Percentiles rank a stretch among this genome's conserved stretches.
phyloP scores from a whole-genome alignment of 164 flowering plant genomes.

The Platanus orientalis region DNA sequence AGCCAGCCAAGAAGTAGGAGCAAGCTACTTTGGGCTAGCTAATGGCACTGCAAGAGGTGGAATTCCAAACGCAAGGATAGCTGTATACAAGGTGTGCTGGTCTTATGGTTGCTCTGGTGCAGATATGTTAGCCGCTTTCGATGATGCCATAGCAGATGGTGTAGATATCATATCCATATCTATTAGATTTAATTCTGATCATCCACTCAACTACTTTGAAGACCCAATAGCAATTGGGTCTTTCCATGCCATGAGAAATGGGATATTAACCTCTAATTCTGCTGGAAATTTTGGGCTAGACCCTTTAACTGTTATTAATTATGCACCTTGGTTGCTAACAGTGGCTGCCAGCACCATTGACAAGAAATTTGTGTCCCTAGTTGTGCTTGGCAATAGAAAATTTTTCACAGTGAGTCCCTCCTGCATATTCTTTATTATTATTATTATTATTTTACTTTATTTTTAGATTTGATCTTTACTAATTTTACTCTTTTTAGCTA shows the following conservation, averaged over 20 bases:
- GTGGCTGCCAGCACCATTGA: conserved; percentile 41
- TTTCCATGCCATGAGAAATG: conserved; percentile 35
- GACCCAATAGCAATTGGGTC: conserved; percentile 36
- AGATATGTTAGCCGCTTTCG: too few species aligned
- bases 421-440: neutral
- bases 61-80: too few species aligned
- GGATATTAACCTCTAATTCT: conserved; percentile 29
- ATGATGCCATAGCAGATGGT: too few species aligned
- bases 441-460: neutral
- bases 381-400: conserved; percentile 34
- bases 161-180: conserved; percentile 13
- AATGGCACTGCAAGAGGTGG: too few species aligned
- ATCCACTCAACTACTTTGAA: conserved; percentile 4
- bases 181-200: conserved; percentile 12
- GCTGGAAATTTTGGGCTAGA: conserved; percentile 32
- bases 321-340: conserved; percentile 30
- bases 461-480: neutral
- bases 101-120: too few species aligned
- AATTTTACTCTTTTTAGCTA: neutral
- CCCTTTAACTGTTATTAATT: conserved; percentile 7
- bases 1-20: too few species aligned
- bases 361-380: conserved; percentile 15
- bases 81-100: too few species aligned
- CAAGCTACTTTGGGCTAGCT: too few species aligned
- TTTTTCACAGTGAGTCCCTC: conserved; percentile 16